A percentile compares a stretch with the other conserved stretches of the same genome.
Evolutionary conservation across 345 rosid species (phyloP).

Genomic region (Rhodamnia argentea): DNA sequence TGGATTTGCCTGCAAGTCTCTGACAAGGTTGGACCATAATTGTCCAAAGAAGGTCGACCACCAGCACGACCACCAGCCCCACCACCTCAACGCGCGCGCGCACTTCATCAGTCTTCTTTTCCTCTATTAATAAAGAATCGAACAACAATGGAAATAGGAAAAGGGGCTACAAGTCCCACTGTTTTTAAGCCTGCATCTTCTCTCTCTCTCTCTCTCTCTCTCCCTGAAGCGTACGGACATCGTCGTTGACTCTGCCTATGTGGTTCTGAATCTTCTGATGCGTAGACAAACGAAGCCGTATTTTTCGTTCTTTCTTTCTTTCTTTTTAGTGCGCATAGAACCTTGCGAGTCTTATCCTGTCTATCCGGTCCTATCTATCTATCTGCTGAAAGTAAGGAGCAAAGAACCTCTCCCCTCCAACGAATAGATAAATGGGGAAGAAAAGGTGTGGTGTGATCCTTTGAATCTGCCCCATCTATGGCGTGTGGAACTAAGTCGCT

Average conservation of each 20-base stretch:
- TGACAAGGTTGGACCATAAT: constrained; percentile 5
- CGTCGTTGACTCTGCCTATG: constrained; percentile 1
- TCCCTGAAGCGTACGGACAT: background rate
- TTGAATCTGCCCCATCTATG: background rate
- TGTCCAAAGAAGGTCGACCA: background rate
- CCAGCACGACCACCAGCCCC: background rate
- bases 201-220: background rate
- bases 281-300: background rate
- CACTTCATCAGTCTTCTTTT: background rate
- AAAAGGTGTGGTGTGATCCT: background rate
- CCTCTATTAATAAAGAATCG: background rate
- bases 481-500: background rate
- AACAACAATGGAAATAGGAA: background rate
- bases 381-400: background rate
- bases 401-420: background rate
- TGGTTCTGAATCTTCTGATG: background rate
- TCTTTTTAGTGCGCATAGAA: background rate
- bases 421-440: background rate
- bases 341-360: background rate
- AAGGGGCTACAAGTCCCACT: background rate
- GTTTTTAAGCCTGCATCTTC: background rate
- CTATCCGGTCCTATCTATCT: background rate
- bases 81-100: background rate
- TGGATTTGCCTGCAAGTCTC: background rate
- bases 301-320: background rate